A percentile compares a stretch with the other conserved stretches of the same genome.
phyloP scores from a whole-genome alignment of 2,329 filamentous ascomycete genomes.

The Talaromyces rugulosus region DNA sequence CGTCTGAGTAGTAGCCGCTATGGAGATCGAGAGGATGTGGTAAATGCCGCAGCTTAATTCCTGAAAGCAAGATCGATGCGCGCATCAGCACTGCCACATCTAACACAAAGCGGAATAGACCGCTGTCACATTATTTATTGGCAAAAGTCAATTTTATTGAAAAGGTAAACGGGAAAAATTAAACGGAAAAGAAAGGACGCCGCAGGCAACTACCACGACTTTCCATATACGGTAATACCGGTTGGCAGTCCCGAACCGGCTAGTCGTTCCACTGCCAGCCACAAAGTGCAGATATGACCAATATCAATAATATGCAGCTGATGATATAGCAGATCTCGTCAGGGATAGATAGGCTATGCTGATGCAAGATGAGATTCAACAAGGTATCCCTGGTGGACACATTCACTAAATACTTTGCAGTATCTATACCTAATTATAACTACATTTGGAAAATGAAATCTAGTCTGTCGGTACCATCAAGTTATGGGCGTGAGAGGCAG shows the following conservation, averaged over 20 bases:
- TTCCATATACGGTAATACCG: neutral
- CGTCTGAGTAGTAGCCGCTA: neutral
- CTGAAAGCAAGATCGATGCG: neutral
- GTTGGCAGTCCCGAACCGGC: neutral
- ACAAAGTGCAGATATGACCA: too few species aligned
- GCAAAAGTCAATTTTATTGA: neutral
- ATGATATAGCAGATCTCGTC: too few species aligned
- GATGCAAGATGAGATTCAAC: neutral
- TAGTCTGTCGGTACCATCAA: too few species aligned
- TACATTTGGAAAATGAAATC: too few species aligned
- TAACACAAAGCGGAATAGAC: neutral
- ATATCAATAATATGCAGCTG: neutral
- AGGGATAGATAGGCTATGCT: neutral
- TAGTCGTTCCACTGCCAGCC: too few species aligned
- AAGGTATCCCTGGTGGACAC: neutral
- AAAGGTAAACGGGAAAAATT: neutral
- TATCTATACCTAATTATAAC: neutral
- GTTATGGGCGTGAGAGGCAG: too few species aligned
- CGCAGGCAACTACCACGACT: neutral
- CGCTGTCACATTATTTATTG: neutral
- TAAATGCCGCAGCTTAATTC: conserved; percentile 7
- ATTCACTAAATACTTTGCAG: neutral
- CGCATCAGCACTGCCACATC: neutral
- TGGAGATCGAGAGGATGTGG: conserved; percentile 4
- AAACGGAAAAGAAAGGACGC: neutral